Evolutionary conservation across 23 red algal species (phyloP).

Genomic region (Gracilaria gracilis): DNA sequence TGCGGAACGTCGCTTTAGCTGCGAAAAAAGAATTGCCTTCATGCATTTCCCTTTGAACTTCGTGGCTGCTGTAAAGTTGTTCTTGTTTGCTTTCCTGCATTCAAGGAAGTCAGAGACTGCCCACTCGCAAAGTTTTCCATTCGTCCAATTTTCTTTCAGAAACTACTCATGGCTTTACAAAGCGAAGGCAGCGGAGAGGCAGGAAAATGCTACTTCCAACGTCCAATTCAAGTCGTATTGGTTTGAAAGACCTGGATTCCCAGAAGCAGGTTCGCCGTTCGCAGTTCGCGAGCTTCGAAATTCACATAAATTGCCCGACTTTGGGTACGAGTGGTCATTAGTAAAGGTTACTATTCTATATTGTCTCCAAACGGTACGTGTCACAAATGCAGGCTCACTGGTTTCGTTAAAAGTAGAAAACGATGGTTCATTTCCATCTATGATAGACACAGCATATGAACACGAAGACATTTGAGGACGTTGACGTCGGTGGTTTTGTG

Average conservation of each 20-base stretch:
- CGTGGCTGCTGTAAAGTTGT: neutral
- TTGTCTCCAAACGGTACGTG: neutral
- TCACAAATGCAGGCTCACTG: neutral
- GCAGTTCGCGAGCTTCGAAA: no score
- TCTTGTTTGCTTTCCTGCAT: neutral
- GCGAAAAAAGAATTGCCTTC: neutral
- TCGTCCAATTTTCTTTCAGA: neutral
- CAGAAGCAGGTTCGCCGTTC: neutral
- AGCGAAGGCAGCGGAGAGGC: neutral
- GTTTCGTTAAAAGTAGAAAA: neutral
- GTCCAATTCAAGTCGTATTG: neutral
- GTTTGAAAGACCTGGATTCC: neutral
- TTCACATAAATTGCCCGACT: neutral
- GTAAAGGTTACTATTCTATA: neutral
- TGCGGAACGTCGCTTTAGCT: neutral
- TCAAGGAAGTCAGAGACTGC: neutral
- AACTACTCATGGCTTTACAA: neutral
- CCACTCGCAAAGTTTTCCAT: neutral
- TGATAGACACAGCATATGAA: neutral
- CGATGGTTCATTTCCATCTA: neutral
- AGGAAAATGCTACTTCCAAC: neutral
- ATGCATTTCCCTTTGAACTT: neutral
- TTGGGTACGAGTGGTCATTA: neutral
- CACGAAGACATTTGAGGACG: neutral
- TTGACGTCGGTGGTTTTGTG: neutral